These are phyloP conservation scores for Wallacemonas sp. DNA, from an alignment of 208 protist species.

Conservation along the genomic window DNA sequence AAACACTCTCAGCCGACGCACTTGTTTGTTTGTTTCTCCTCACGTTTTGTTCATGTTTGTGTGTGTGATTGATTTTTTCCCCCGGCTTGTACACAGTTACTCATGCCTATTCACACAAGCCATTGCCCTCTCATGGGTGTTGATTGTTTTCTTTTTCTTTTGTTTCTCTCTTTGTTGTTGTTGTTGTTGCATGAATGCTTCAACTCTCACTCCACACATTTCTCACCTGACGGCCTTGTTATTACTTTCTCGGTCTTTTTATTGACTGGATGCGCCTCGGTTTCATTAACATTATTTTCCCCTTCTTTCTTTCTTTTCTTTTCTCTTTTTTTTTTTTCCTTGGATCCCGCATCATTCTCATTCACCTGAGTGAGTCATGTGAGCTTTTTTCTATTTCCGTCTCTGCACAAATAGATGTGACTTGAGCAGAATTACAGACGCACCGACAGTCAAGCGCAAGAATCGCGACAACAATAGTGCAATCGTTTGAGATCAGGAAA, in stretches of 20 bases:
- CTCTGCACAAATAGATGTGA: not conserved
- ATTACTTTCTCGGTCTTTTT: not conserved
- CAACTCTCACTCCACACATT: not conserved
- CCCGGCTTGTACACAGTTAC: too few relatives aligned
- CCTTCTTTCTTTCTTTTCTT: conserved; percentile 12
- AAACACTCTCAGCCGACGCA: too few relatives aligned
- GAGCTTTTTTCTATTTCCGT: not conserved
- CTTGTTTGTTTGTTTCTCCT: conserved; percentile 14
- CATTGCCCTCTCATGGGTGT: not conserved
- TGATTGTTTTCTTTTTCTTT: conserved; percentile 6
- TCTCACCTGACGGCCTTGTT: too few relatives aligned
- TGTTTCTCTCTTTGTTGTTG: not conserved
- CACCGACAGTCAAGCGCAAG: too few relatives aligned
- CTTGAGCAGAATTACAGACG: too few relatives aligned
- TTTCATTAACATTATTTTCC: not conserved
- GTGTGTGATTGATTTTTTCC: too few relatives aligned
- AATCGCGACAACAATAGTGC: too few relatives aligned
- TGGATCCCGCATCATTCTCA: not conserved
- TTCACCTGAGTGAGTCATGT: not conserved
- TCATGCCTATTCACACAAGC: not conserved
- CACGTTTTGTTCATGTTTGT: conserved; percentile 1
- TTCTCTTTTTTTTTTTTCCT: conserved; percentile 6
- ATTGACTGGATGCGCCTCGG: not conserved
- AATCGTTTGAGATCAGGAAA: too few relatives aligned
- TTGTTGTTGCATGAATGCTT: not conserved